Percentiles rank a stretch among this genome's conserved stretches.
Evolutionary conservation across 2,329 filamentous ascomycete species (phyloP).

Genomic region (Fusarium caatingaense): DNA sequence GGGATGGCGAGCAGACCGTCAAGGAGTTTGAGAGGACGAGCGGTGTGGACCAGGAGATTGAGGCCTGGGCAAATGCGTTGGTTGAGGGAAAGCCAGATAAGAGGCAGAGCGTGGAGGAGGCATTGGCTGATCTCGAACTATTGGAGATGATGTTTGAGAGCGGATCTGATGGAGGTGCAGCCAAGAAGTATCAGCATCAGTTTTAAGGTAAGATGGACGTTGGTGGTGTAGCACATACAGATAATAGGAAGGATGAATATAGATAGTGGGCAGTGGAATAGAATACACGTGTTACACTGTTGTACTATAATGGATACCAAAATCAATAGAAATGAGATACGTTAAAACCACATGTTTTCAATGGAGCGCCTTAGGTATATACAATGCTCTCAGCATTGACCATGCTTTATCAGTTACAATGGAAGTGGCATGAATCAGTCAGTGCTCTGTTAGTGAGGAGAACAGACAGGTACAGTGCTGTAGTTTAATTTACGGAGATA

Average conservation of each 20-base stretch:
- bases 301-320: neutral
- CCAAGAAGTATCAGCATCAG: conserved; percentile 56
- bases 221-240: neutral
- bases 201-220: conserved; percentile 10
- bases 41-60: conserved; percentile 70
- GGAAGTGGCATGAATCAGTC: neutral
- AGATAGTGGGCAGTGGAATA: neutral
- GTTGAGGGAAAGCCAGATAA: conserved; percentile 59
- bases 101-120: conserved; percentile 67
- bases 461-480: neutral
- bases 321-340: neutral
- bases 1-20: conserved; percentile 49
- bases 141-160: conserved; percentile 64
- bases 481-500: conserved; percentile 1
- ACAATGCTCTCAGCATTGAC: neutral
- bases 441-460: neutral
- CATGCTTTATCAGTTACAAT: neutral
- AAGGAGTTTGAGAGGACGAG: conserved; percentile 62
- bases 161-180: conserved; percentile 56
- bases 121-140: conserved; percentile 70
- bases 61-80: conserved; percentile 69
- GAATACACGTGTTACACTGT: neutral
- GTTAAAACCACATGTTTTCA: neutral
- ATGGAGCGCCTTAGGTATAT: neutral
- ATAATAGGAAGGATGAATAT: conserved; percentile 47